A percentile compares a stretch with the other conserved stretches of the same genome.
These are phyloP conservation scores for Styphnolobium japonicum DNA, from an alignment of 306 rosid genomes.

Conservation along the genomic window DNA sequence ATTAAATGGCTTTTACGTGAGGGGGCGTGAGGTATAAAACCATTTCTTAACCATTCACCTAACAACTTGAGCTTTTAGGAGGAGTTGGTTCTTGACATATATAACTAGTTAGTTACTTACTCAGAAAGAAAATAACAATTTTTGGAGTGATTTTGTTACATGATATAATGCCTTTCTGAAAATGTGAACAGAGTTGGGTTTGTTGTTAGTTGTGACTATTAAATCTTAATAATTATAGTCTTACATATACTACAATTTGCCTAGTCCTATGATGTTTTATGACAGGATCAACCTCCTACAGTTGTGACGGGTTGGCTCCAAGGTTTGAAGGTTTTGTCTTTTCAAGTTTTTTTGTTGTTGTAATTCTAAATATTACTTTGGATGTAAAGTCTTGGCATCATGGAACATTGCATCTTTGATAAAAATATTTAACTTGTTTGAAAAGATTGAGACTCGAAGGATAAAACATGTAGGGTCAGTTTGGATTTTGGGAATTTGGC, in stretches of 20 bases:
- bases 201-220: too few species aligned
- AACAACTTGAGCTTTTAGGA: too few species aligned
- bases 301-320: not conserved
- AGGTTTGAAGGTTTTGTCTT: not conserved
- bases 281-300: too few species aligned
- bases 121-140: not conserved
- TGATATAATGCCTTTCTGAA: not conserved
- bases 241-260: too few species aligned
- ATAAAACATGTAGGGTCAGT: not conserved
- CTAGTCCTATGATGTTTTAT: too few species aligned
- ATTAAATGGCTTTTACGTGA: too few species aligned
- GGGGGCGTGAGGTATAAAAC: too few species aligned
- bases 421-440: not conserved
- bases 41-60: too few species aligned
- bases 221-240: too few species aligned
- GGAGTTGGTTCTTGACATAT: too few species aligned
- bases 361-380: not conserved
- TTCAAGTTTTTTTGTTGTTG: not conserved
- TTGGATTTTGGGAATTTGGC: not conserved
- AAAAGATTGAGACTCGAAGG: not conserved
- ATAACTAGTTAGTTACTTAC: too few species aligned
- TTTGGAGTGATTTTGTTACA: not conserved
- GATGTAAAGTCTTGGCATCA: too few species aligned
- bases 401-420: not conserved
- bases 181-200: not conserved